phyloP scores from a whole-genome alignment of 2,329 filamentous ascomycete genomes.

The Pyricularia pennisetigena region DNA sequence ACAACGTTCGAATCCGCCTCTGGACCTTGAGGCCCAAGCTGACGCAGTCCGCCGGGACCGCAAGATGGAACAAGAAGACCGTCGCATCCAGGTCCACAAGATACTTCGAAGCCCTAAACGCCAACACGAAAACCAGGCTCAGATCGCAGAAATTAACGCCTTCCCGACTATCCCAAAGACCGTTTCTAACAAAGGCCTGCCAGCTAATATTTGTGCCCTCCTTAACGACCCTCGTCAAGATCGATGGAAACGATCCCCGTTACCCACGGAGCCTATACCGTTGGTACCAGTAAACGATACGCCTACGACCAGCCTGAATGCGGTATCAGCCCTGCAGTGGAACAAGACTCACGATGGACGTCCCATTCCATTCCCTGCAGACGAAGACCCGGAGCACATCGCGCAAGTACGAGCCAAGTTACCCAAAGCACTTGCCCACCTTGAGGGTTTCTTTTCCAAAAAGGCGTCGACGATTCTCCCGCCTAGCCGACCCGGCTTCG shows the following conservation, averaged over 20 bases:
- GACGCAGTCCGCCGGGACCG: not conserved
- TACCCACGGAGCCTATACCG: not conserved
- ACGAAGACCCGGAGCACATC: not conserved
- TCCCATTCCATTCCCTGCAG: not conserved
- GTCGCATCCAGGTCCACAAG: not conserved
- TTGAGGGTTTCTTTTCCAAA: too few species aligned
- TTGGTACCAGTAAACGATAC: not conserved
- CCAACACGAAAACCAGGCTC: too few species aligned
- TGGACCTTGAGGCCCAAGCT: not conserved
- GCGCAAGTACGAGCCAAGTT: not conserved
- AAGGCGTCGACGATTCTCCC: too few species aligned
- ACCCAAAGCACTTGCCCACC: not conserved
- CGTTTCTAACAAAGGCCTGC: too few species aligned
- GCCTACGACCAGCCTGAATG: not conserved
- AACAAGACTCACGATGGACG: not conserved
- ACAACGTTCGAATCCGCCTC: not conserved
- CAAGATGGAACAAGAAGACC: not conserved
- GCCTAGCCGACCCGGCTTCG: too few species aligned
- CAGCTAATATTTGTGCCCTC: too few species aligned
- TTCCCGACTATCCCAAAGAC: not conserved
- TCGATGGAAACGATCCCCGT: not conserved
- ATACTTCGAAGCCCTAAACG: not conserved
- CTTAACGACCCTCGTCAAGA: not conserved
- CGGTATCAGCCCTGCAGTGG: not conserved
- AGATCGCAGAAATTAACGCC: too few species aligned